Base-by-base conservation (phyloP, 2,329 filamentous ascomycete genomes). In the Daldinia eschscholtzii region DNA sequence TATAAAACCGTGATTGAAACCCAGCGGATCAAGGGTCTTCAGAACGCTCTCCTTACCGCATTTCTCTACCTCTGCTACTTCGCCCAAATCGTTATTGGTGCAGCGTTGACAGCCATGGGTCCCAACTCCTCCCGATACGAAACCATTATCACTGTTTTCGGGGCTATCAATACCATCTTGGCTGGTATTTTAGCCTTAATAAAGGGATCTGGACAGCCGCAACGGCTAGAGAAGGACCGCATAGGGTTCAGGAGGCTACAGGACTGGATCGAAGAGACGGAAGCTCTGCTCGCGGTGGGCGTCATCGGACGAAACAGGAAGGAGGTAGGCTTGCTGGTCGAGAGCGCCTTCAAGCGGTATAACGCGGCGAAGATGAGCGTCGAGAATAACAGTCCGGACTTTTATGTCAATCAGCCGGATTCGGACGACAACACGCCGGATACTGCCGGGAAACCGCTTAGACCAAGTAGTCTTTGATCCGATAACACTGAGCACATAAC, bases 161-260 rank as follows among this genome's bases (percentile, higher is more conserved):
- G 90, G 2, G 88, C 88, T 0, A 76, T 88, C 10, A 92, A 91
- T 73, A 90, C 88, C 2, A 78, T 89, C 3, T 82, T 91, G 5
- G 89, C 89, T 0, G 89, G 90, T 15, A 79, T 89, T 0, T 78
- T 91, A 20, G 88, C 88, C 0, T 83, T 87, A 6, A 75, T 87
- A 53, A 86, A 85, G 73, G 83, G 84, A 4, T 84, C 84, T 46
- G 85, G 85, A 0, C 72, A 87, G 58, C 84, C 85, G 0, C 82
- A 84, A 70, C 75, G 82, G 15, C 67, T 87, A 18, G 78, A 82
- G 44, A 82, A 83, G 57, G 82, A 87, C 64, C 81, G 82, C 41
- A 78, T 83, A 15, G 82, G 82, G 48, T 85, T 84, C 71, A 76
- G 82, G 0, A 79, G 82, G 39, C 75, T 87, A 23, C 82, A 84